Percentiles rank a stretch among this genome's conserved stretches.
Conservation (phyloP, 2,329 filamentous ascomycete genomes). For the Fusarium abutilonis region DNA sequence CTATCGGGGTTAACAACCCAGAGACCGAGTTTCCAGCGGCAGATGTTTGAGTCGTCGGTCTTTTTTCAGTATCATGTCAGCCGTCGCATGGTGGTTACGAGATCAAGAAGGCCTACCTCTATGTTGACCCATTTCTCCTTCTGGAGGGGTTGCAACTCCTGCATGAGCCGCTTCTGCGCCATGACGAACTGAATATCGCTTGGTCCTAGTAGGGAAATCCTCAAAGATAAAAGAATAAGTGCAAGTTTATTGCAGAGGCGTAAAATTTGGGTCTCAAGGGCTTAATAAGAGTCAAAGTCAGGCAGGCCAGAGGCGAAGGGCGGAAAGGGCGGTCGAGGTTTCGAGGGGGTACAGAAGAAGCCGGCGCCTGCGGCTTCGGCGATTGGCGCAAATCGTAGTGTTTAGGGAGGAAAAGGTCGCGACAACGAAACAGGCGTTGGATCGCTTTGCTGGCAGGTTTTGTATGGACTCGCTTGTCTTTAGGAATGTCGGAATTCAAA, state of each 20-base stretch:
- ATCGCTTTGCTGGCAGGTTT: slow-evolving; percentile 18
- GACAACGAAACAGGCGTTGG: neutral
- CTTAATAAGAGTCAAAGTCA: slow-evolving; percentile 35
- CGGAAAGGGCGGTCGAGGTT: slow-evolving; percentile 45
- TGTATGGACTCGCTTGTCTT: neutral
- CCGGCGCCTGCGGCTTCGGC: slow-evolving; percentile 36
- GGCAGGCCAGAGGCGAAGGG: slow-evolving; percentile 39
- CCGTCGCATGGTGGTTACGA: neutral
- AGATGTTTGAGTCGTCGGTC: slow-evolving; percentile 83
- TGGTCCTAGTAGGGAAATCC: slow-evolving; percentile 6
- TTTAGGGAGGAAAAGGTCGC: slow-evolving; percentile 18
- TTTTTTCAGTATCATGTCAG: slow-evolving; percentile 50
- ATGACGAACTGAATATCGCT: slow-evolving; percentile 45
- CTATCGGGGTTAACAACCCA: slow-evolving; percentile 95
- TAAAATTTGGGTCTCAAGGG: slow-evolving; percentile 24
- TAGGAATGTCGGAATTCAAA: too few relatives aligned
- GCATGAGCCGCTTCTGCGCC: slow-evolving; percentile 82
- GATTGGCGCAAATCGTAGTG: slow-evolving; percentile 19
- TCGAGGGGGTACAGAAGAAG: neutral
- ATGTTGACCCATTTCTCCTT: slow-evolving; percentile 96
- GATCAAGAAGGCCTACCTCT: slow-evolving; percentile 66
- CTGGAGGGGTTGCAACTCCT: slow-evolving; percentile 81
- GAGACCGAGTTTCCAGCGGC: slow-evolving; percentile 86
- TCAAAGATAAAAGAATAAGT: neutral
- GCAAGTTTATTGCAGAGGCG: slow-evolving; percentile 14